Base-by-base conservation (phyloP, 176 grass and related monocot genomes). In the Carex scoparia region DNA sequence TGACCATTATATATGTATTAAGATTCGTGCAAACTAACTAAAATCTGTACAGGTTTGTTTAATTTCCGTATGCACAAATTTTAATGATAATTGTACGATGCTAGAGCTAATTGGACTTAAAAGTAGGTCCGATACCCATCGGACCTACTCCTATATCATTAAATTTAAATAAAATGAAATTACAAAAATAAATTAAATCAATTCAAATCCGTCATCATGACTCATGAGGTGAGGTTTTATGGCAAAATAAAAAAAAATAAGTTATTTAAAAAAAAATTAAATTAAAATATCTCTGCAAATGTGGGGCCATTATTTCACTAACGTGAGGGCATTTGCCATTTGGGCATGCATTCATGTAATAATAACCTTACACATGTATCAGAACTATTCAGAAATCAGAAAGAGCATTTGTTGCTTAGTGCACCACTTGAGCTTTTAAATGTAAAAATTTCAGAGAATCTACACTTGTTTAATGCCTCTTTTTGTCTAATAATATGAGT, bases 391-490 rank as follows among this genome's bases (percentile, higher is more conserved):
- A 23, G 23, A 23, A 23, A 23, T 23, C 23, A 23, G 23, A 23
- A 23, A 65, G 63, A 81, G 31, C 57, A 74, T 86, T 87, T 89
- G 86, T 84, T 89, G 69, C 84, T 85, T 90, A 89, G 79, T 87
- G 82, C 57, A 84, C 79, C 88, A 87, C 82, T 94, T 89, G 90
- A 89, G 30, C 62, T 86, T 86, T 84, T 92, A 94, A 87, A 35
- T 82, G 83, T 82, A 59, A 84, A 86, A 87, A 64, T 48, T 46
- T 51, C 80, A 82, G 83, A 66, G 85, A 89, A 92, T 92, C 88
- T 89, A 28, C 65, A 23, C 61, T 78, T 90, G 51, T 79, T 87
- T 88, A 88, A 86, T 84, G 60, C 81, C 44, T 19, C 1, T 59
- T 59, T 86, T 51, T 84, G 54, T 38, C 75, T 75, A 35, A 84